Conservation (phyloP, 1,284 basidiomycete species). For the Xerocomus amazonicus region DNA sequence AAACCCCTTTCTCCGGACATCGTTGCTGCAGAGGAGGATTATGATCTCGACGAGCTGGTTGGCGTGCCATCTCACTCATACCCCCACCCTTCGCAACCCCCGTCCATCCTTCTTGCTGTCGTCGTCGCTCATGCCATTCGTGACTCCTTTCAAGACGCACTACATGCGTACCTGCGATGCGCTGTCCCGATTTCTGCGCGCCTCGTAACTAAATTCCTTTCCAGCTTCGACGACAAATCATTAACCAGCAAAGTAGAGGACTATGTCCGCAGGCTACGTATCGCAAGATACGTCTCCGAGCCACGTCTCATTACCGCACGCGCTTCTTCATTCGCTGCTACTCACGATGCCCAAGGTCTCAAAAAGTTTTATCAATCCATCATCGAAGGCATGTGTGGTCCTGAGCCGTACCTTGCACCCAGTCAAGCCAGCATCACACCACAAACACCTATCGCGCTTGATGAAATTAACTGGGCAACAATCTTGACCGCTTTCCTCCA, state of each 20-base stretch:
- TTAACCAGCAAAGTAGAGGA: conserved; percentile 39
- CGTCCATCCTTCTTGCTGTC: conserved; percentile 46
- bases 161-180: conserved; percentile 41
- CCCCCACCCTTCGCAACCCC: conserved; percentile 21
- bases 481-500: conserved; percentile 61
- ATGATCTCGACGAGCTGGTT: conserved; percentile 19
- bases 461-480: conserved; percentile 54
- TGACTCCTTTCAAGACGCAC: conserved; percentile 50
- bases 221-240: conserved; percentile 33
- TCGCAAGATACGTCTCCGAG: conserved; percentile 49
- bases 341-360: conserved; percentile 33
- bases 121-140: conserved; percentile 58
- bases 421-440: conserved; percentile 34
- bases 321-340: conserved; percentile 42
- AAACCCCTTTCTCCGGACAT: conserved; percentile 16
- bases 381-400: conserved; percentile 46
- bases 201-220: conserved; percentile 37
- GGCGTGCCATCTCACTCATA: conserved; percentile 18
- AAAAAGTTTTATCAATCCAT: conserved; percentile 47
- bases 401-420: conserved; percentile 45
- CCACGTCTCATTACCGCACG: conserved; percentile 50
- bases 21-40: conserved; percentile 19
- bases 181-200: conserved; percentile 36
- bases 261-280: conserved; percentile 46
- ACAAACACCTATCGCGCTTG: conserved; percentile 46